Percentiles rank a stretch among this genome's conserved stretches.
phyloP scores from a whole-genome alignment of 2,329 filamentous ascomycete genomes.

The Curvularia lunata region DNA sequence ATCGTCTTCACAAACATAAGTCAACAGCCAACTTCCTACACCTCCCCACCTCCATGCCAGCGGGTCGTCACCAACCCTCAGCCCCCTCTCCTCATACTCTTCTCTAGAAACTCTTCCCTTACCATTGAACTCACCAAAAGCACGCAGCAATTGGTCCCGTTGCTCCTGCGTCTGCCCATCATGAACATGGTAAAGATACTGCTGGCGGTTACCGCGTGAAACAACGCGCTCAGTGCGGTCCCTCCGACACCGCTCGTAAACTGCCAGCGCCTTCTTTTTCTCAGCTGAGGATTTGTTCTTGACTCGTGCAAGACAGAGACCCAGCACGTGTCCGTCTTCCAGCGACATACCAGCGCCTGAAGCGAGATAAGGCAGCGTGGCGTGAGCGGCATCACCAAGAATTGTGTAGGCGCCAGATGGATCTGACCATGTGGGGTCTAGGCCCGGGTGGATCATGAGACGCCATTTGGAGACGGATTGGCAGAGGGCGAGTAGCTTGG shows the following conservation, averaged over 20 bases:
- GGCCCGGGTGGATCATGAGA: slow-evolving; percentile 62
- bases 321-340: slow-evolving; percentile 65
- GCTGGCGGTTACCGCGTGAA: slow-evolving; percentile 64
- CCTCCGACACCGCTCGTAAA: slow-evolving; percentile 65
- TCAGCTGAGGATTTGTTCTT: slow-evolving; percentile 47
- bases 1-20: slow-evolving; percentile 45
- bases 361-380: slow-evolving; percentile 68
- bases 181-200: slow-evolving; percentile 66
- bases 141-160: slow-evolving; percentile 52
- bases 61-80: slow-evolving; percentile 40
- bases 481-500: slow-evolving; percentile 64
- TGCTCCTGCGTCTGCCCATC: slow-evolving; percentile 64
- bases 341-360: slow-evolving; percentile 65
- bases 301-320: slow-evolving; percentile 60
- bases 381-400: slow-evolving; percentile 69
- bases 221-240: slow-evolving; percentile 66
- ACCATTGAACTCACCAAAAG: slow-evolving; percentile 40
- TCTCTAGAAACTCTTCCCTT: slow-evolving; percentile 28
- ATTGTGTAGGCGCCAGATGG: slow-evolving; percentile 63
- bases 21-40: slow-evolving; percentile 45
- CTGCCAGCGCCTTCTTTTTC: slow-evolving; percentile 48
- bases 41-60: slow-evolving; percentile 49
- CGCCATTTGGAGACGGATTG: slow-evolving; percentile 67
- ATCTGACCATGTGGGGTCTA: slow-evolving; percentile 64
- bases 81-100: slow-evolving; percentile 26